Percentiles rank a stretch among this genome's conserved stretches.
These are phyloP conservation scores for Lablab purpureus DNA, from an alignment of 306 rosid species.

Conservation along the genomic window DNA sequence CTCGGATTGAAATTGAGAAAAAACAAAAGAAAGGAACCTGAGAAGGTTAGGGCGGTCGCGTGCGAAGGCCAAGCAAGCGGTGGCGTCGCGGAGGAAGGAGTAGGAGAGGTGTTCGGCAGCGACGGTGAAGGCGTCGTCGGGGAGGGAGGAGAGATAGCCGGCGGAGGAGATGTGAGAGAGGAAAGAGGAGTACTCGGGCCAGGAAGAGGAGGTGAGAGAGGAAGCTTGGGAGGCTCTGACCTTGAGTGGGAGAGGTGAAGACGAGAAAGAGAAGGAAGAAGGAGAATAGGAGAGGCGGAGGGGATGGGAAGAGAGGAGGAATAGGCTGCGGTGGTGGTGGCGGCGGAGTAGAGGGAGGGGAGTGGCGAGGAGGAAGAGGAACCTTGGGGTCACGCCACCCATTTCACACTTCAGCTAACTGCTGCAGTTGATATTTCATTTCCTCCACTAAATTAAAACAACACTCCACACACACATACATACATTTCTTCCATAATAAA, in stretches of 20 bases:
- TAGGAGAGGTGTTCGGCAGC: slow-evolving; percentile 26
- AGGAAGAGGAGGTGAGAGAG: slow-evolving; percentile 55
- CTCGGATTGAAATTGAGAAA: background rate
- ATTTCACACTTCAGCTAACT: slow-evolving; percentile 27
- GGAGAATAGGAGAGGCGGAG: slow-evolving; percentile 20
- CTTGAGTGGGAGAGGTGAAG: slow-evolving; percentile 33
- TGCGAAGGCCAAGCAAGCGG: slow-evolving; percentile 72
- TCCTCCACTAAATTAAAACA: too few relatives aligned
- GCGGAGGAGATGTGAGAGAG: slow-evolving; percentile 59
- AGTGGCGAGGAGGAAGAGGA: slow-evolving; percentile 63
- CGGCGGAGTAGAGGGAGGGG: slow-evolving; percentile 59
- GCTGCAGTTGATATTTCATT: background rate
- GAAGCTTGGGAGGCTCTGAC: slow-evolving; percentile 48
- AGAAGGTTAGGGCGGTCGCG: slow-evolving; percentile 65
- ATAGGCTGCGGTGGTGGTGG: slow-evolving; percentile 55
- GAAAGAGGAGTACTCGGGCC: slow-evolving; percentile 74
- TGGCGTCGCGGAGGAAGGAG: slow-evolving; percentile 50
- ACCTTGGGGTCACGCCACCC: slow-evolving; percentile 74
- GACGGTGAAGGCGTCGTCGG: slow-evolving; percentile 3
- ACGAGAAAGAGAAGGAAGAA: background rate
- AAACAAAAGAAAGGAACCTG: slow-evolving; percentile 51
- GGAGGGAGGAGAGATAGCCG: slow-evolving; percentile 47
- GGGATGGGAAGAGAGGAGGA: slow-evolving; percentile 44
- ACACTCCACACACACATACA: too few relatives aligned
- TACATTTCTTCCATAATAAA: too few relatives aligned